Percentiles rank a stretch among this genome's conserved stretches.
These are phyloP conservation scores for Domatiomyces catenatus DNA, from an alignment of 2,329 filamentous ascomycete genomes.

Conservation along the genomic window DNA sequence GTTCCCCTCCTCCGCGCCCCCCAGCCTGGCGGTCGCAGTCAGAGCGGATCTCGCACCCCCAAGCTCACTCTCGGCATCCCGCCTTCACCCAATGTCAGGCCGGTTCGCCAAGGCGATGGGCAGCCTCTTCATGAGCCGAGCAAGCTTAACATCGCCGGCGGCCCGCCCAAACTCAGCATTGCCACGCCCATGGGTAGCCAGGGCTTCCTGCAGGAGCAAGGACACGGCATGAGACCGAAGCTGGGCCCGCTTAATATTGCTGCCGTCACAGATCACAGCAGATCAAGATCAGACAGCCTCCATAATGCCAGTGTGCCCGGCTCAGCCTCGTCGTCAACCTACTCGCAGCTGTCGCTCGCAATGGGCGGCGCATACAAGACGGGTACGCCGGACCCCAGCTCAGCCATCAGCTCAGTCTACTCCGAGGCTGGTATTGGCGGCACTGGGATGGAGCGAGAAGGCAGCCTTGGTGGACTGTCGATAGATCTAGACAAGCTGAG, in stretches of 20 bases:
- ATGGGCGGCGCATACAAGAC: conserved; percentile 47
- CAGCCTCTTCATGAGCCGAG: conserved; percentile 24
- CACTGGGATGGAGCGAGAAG: conserved; percentile 65
- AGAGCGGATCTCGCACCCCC: conserved; percentile 49
- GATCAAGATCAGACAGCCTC: conserved; percentile 74
- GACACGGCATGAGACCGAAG: conserved; percentile 38
- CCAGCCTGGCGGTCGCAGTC: conserved; percentile 53
- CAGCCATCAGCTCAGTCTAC: conserved; percentile 71
- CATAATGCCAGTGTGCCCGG: conserved; percentile 66
- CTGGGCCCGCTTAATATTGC: conserved; percentile 35
- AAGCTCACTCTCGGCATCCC: conserved; percentile 82
- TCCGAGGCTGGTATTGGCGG: conserved; percentile 66
- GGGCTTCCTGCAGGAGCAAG: conserved; percentile 54
- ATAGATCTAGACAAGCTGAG: conserved; percentile 66
- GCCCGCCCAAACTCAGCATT: conserved; percentile 62
- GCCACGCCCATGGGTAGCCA: conserved; percentile 78
- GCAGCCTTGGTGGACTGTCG: conserved; percentile 61
- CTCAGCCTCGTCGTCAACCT: conserved; percentile 74
- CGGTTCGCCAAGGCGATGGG: conserved; percentile 43
- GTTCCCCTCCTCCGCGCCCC: conserved; percentile 72
- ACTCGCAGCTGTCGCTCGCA: conserved; percentile 68
- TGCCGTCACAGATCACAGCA: conserved; percentile 49
- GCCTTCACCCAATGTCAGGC: conserved; percentile 65
- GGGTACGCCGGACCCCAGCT: conserved; percentile 68
- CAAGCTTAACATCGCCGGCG: conserved; percentile 22